Base-by-base conservation (phyloP, 1,284 basidiomycete genomes). In the Sutorius eximius region DNA sequence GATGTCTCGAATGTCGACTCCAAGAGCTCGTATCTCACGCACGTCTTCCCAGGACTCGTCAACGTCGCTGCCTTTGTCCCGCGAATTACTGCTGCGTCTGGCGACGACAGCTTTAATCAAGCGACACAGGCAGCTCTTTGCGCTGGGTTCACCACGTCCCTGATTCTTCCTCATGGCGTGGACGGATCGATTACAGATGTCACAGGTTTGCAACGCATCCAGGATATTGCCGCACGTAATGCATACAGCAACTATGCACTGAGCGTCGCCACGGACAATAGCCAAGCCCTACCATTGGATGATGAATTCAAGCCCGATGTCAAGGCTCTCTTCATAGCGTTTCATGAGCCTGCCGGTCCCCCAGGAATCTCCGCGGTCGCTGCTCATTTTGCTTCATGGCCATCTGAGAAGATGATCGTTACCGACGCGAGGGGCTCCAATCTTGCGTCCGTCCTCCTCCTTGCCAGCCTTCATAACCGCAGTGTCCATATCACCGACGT, bases 401-500 rank as follows among this genome's bases (percentile, higher is more conserved):
- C 96, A 1, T 67, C 77, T 18, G 93, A 97, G 66, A 96, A 95
- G 73, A 90, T 90, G 22, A 93, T 99, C 67, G 81, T 98, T 51
- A 97, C 96, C 1, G 91, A 98, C 70, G 96, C 97, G 8, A 89
- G 89, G 63, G 89, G 91, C 20, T 91, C 93, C 1, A 90, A 97
- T 65, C 84, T 99, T 29, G 96, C 97, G 2, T 98, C 95, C 1
- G 84, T 98, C 45, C 82, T 99, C 32, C 81, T 99, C 29, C 78
- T 99, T 45, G 95, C 96, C 15, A 96, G 92, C 66, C 82, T 99
- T 50, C 89, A 99, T 73, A 87, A 82, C 68, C 87, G 95, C 59
- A 87, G 84, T 64, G 85, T 99, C 32, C 96, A 99, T 73, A 85
- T 99, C 59, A 95, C 93, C n/a, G 91, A 96, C 65, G 93, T 99